A percentile compares a stretch with the other conserved stretches of the same genome.
Evolutionary conservation across 176 grass and related monocot genomes (phyloP).

Genomic region (Guadua angustifolia): DNA sequence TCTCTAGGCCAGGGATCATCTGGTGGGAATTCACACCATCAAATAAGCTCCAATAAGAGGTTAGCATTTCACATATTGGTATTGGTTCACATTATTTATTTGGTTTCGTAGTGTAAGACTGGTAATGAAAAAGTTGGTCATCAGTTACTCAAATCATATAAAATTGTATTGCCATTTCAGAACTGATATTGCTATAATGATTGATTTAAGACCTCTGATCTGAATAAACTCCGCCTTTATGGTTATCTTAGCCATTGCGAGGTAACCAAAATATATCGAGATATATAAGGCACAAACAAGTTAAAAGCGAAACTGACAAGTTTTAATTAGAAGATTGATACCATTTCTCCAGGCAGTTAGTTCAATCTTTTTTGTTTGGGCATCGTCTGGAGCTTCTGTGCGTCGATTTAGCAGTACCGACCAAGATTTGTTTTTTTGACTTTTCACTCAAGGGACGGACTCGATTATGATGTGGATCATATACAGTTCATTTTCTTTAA

Average conservation of each 20-base stretch:
- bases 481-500: background rate
- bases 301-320: background rate
- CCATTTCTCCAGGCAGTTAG: background rate
- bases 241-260: background rate
- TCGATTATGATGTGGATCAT: background rate
- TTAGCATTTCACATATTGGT: slow-evolving; percentile 8
- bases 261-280: background rate
- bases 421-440: background rate
- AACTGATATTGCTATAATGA: background rate
- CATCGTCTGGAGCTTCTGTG: background rate
- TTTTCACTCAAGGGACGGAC: background rate
- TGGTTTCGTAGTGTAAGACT: background rate
- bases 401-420: background rate
- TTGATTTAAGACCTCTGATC: background rate
- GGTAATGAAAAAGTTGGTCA: background rate
- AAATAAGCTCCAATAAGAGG: slow-evolving; percentile 63
- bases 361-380: background rate
- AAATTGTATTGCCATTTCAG: slow-evolving; percentile 1
- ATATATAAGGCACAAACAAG: background rate
- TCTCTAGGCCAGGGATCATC: slow-evolving; percentile 49
- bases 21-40: slow-evolving; percentile 35
- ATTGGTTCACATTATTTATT: background rate
- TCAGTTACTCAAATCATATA: background rate
- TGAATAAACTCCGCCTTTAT: background rate
- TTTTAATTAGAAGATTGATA: background rate